phyloP scores from a whole-genome alignment of 306 rosid genomes.

The Dalbergia cochinchinensis region DNA sequence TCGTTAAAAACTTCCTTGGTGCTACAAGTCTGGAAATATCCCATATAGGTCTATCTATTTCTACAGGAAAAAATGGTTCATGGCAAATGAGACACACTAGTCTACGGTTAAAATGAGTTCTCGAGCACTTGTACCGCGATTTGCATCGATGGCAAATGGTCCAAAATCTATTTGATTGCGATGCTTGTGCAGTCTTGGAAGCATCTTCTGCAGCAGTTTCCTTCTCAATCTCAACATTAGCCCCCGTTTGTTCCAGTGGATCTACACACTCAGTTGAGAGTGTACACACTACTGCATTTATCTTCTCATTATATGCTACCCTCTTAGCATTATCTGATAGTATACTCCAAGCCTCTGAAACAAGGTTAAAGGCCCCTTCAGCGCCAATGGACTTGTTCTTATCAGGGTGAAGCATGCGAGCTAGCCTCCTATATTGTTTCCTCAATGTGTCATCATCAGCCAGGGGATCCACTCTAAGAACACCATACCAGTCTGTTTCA shows the following conservation, averaged over 20 bases:
- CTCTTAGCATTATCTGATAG: constrained; percentile 74
- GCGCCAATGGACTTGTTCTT: constrained; percentile 87
- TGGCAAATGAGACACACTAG: constrained; percentile 92
- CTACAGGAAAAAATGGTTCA: constrained; percentile 76
- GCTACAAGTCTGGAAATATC: not conserved
- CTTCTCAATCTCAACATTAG: constrained; percentile 64
- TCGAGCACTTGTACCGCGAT: constrained; percentile 86
- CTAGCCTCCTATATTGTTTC: constrained; percentile 78
- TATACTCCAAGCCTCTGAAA: constrained; percentile 91
- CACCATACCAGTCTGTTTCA: constrained; percentile 85
- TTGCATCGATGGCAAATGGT: constrained; percentile 84
- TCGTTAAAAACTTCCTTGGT: not conserved
- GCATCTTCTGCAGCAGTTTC: constrained; percentile 53
- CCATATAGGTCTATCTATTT: constrained; percentile 36
- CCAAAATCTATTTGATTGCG: constrained; percentile 81
- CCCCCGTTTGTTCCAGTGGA: constrained; percentile 57
- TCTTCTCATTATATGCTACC: constrained; percentile 65
- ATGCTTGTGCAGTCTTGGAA: constrained; percentile 48
- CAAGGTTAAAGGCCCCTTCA: constrained; percentile 86
- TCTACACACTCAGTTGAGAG: constrained; percentile 52
- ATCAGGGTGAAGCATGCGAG: constrained; percentile 89
- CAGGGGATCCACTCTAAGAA: constrained; percentile 67
- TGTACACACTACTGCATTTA: constrained; percentile 56
- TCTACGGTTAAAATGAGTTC: constrained; percentile 80
- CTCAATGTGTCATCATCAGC: constrained; percentile 79